A percentile compares a stretch with the other conserved stretches of the same genome.
phyloP scores from a whole-genome alignment of 768 basidiomycete genomes.

The Chiua virens region DNA sequence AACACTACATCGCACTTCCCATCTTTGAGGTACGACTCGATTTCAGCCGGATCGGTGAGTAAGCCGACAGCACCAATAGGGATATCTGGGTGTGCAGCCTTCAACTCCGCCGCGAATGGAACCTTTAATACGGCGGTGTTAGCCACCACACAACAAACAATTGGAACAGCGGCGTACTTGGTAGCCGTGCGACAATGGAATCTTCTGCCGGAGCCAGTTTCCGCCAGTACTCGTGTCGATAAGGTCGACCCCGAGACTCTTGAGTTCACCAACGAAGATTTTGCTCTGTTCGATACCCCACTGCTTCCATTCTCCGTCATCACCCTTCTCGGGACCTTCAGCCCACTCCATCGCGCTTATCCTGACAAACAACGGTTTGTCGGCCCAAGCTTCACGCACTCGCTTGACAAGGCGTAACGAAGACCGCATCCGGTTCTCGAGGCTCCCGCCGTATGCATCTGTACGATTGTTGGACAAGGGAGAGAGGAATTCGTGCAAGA shows the following conservation, averaged over 20 bases:
- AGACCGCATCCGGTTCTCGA: slow-evolving; percentile 73
- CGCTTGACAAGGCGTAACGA: slow-evolving; percentile 56
- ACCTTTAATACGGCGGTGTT: slow-evolving; percentile 39
- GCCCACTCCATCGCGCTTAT: slow-evolving; percentile 72
- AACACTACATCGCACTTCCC: slow-evolving; percentile 70
- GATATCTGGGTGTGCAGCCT: slow-evolving; percentile 56
- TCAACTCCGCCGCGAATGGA: slow-evolving; percentile 65
- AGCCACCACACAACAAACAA: background rate
- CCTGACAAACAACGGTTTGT: slow-evolving; percentile 71
- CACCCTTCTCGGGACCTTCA: slow-evolving; percentile 52
- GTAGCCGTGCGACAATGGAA: slow-evolving; percentile 52
- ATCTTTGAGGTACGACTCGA: slow-evolving; percentile 59
- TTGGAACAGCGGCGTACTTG: slow-evolving; percentile 42
- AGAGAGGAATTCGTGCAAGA: slow-evolving; percentile 67
- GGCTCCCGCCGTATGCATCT: slow-evolving; percentile 70
- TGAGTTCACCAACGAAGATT: slow-evolving; percentile 52
- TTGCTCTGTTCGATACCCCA: slow-evolving; percentile 83
- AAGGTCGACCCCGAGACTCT: slow-evolving; percentile 69
- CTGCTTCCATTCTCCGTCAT: slow-evolving; percentile 54
- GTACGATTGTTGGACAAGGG: slow-evolving; percentile 72
- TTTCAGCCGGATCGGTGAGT: slow-evolving; percentile 62
- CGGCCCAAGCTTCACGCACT: slow-evolving; percentile 55
- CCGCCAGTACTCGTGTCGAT: slow-evolving; percentile 72
- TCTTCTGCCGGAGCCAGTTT: slow-evolving; percentile 60
- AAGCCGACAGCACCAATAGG: slow-evolving; percentile 67